Percentiles rank a stretch among this genome's conserved stretches.
phyloP scores from a whole-genome alignment of 805 yeast genomes.

The Maudiozyma serrabonitensis region DNA sequence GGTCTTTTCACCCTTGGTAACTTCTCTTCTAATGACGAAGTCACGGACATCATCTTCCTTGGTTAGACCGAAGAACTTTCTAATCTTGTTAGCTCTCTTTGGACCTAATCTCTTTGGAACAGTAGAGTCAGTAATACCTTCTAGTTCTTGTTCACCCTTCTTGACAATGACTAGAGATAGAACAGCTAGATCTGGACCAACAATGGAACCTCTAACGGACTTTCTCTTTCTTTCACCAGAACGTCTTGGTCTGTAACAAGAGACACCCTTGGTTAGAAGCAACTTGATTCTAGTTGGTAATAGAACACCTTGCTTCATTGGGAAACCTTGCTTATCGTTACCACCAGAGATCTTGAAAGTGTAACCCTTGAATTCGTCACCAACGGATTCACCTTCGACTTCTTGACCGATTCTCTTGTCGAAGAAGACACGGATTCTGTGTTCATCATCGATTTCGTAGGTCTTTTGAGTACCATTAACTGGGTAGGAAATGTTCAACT shows the following conservation, averaged over 20 bases:
- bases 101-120: slow-evolving; percentile 99
- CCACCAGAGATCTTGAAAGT: slow-evolving; percentile 98
- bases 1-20: slow-evolving; percentile 94
- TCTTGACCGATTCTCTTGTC: slow-evolving; percentile 99
- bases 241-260: slow-evolving; percentile 99
- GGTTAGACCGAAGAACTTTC: slow-evolving; percentile 92
- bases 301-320: slow-evolving; percentile 99
- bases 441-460: slow-evolving; percentile 98
- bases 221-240: slow-evolving; percentile 99
- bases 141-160: slow-evolving; percentile 95
- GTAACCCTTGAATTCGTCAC: slow-evolving; percentile 99
- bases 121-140: slow-evolving; percentile 88
- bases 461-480: slow-evolving; percentile 99
- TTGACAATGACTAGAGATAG: slow-evolving; percentile 87
- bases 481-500: slow-evolving; percentile 99
- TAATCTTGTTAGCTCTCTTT: slow-evolving; percentile 99
- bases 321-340: slow-evolving; percentile 99
- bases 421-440: slow-evolving; percentile 95
- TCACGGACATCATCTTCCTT: slow-evolving; percentile 45
- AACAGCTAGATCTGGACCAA: slow-evolving; percentile 93
- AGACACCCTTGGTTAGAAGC: slow-evolving; percentile 84
- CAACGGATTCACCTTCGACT: slow-evolving; percentile 96
- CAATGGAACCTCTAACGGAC: slow-evolving; percentile 99
- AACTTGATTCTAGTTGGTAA: slow-evolving; percentile 99
- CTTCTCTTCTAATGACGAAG: slow-evolving; percentile 97